Percentiles rank a stretch among this genome's conserved stretches.
phyloP scores from a whole-genome alignment of 75 land plant species.

The Cryptomeria japonica region DNA sequence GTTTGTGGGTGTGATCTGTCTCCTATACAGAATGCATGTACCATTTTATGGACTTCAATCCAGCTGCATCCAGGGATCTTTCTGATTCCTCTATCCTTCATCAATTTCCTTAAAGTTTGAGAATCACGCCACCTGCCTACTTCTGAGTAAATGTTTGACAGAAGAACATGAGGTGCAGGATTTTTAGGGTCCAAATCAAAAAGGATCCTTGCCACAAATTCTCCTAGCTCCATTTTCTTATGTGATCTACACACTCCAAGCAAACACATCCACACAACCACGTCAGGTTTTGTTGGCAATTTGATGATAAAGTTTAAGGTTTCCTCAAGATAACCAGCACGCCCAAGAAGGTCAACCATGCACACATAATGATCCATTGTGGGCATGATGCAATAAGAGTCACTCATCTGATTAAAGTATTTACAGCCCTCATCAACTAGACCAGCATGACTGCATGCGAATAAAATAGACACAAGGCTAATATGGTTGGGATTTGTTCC shows the following conservation, averaged over 20 bases:
- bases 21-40: conserved; percentile 14
- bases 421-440: conserved; percentile 16
- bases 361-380: conserved; percentile 15
- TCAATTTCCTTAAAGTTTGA: conserved; percentile 5
- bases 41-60: conserved; percentile 18
- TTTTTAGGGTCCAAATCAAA: conserved; percentile 19
- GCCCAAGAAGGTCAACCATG: conserved; percentile 22
- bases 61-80: conserved; percentile 20
- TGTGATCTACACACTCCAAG: conserved; percentile 25
- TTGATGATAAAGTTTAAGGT: conserved; percentile 17
- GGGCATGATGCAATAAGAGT: conserved; percentile 5
- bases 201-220: conserved; percentile 17
- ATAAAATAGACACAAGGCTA: conserved; percentile 12
- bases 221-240: conserved; percentile 17
- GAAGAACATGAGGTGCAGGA: conserved; percentile 17
- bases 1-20: conserved; percentile 18
- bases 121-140: conserved; percentile 19
- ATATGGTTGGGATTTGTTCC: conserved; percentile 15
- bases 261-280: conserved; percentile 15
- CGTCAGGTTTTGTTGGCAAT: conserved; percentile 25
- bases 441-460: conserved; percentile 23
- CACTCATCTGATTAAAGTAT: conserved; percentile 12
- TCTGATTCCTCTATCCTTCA: conserved; percentile 12
- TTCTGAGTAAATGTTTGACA: conserved; percentile 26
- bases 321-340: conserved; percentile 16